phyloP scores from a whole-genome alignment of 192 early-diverging fungal species.

The Podila epigama region DNA sequence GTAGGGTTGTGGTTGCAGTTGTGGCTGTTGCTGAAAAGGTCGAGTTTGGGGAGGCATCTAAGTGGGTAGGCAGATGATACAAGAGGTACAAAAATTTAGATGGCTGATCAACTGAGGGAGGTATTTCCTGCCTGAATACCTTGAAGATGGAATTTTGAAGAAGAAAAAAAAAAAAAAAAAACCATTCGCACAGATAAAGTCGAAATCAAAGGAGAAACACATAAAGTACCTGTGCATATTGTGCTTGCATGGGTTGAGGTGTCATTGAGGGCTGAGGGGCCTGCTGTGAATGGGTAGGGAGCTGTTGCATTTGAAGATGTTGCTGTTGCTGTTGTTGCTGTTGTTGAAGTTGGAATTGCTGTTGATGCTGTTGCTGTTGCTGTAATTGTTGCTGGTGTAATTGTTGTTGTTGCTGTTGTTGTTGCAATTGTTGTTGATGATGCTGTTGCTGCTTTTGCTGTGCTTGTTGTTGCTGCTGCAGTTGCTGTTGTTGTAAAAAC shows the following conservation, averaged over 20 bases:
- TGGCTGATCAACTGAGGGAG: too few relatives aligned
- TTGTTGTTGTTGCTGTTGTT: constrained; percentile 10
- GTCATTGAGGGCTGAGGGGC: background rate
- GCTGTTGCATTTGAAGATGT: constrained; percentile 13
- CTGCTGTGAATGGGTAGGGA: background rate
- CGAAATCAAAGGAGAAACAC: too few relatives aligned
- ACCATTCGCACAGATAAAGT: too few relatives aligned
- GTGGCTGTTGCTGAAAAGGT: background rate
- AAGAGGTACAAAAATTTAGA: too few relatives aligned
- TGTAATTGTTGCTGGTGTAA: constrained; percentile 6
- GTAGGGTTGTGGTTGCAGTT: too few relatives aligned
- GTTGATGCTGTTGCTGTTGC: constrained; percentile 28
- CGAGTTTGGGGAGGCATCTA: background rate
- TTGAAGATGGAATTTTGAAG: too few relatives aligned
- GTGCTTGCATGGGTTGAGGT: constrained; percentile 11
- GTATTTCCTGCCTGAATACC: too few relatives aligned
- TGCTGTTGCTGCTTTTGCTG: constrained; percentile 16
- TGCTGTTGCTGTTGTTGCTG: constrained; percentile 21
- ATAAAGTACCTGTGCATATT: constrained; percentile 5
- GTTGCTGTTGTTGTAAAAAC: constrained; percentile 26
- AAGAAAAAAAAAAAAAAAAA: background rate
- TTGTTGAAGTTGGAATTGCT: background rate
- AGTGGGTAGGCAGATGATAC: too few relatives aligned
- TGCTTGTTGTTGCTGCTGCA: constrained; percentile 27
- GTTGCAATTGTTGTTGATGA: background rate